Base-by-base conservation (phyloP, 371 early-diverging fungal species). In the Gilbertella persicaria region DNA sequence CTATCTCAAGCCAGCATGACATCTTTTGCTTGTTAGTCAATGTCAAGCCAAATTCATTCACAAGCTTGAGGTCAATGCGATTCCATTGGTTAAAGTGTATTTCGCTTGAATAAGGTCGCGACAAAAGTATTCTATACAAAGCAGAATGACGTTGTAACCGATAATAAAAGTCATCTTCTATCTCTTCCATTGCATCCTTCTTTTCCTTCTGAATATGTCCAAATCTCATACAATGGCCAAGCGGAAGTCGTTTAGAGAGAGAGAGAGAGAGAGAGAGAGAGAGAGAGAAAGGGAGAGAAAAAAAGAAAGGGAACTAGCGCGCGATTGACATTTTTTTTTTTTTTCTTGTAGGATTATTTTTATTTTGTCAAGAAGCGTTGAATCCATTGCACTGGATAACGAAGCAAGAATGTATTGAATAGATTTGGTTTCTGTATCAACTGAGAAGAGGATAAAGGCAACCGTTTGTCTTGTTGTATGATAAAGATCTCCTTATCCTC, bases 21-120 rank as follows among this genome's bases (percentile, higher is more conserved):
- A n/a, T 42, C 19, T 50, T 48, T 33, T 52, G 37, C 0, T 54
- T 30, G 1, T 58, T 60, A 0, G 39, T 52, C 4, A 64, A 40
- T 0, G 64, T 29, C n/a, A 71, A 30, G 1, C 69, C 72, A 17
- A 69, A 42, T 26, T 75, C 76, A 37, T 69, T 75, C 6, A 69
- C 67, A 2, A 75, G 19, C 16, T 63, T 58, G 16, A 75, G 40
- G 30, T 69, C 66, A 23, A 75, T 46, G 13, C 70, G 58, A 25
- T 69, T 49, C 76, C 76, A 75, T 5, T 51, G 40, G 16, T 60
- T 59, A 4, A 55, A 35, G 0, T 40, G n/a, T 6, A 71, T 14
- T 9, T 46, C 42, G 3, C 25, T 50, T 3, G 29, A 28, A 25
- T 62, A 56, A 7, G 64, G 61, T 13, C 56, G 46, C 8, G 39